Percentiles rank a stretch among this genome's conserved stretches.
Conservation (phyloP, 2,329 filamentous ascomycete species). For the Aspergillaceae sp. region DNA sequence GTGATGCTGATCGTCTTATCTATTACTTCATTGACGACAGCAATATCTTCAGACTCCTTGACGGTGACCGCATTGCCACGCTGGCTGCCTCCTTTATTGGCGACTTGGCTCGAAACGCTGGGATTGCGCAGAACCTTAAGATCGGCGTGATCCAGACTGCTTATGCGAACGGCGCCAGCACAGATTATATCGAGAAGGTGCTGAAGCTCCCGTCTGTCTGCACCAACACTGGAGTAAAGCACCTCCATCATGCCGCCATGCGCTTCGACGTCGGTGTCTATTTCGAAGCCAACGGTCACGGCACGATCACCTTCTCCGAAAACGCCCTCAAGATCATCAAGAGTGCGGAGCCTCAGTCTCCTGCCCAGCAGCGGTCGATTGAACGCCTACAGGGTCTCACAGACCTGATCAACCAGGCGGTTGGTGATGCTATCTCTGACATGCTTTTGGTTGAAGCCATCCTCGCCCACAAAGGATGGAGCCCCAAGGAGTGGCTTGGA, state of each 20-base stretch:
- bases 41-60: conserved; percentile 79
- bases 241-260: conserved; percentile 91
- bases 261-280: conserved; percentile 95
- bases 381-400: conserved; percentile 74
- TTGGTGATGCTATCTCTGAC: conserved; percentile 91
- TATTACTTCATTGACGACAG: conserved; percentile 87
- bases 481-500: conserved; percentile 78
- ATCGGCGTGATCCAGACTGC: conserved; percentile 96
- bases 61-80: conserved; percentile 93
- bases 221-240: conserved; percentile 93
- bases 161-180: conserved; percentile 93
- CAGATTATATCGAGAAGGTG: conserved; percentile 80
- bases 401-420: conserved; percentile 95
- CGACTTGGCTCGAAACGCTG: conserved; percentile 72
- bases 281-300: conserved; percentile 97
- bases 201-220: conserved; percentile 83
- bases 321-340: conserved; percentile 71
- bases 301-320: conserved; percentile 87
- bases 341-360: conserved; percentile 74
- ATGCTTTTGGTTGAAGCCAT: conserved; percentile 94
- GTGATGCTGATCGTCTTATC: conserved; percentile 89
- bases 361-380: conserved; percentile 81
- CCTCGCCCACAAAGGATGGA: conserved; percentile 89
- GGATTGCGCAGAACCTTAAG: conserved; percentile 69
- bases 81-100: conserved; percentile 89